A percentile compares a stretch with the other conserved stretches of the same genome.
Evolutionary conservation across 345 rosid species (phyloP).

Genomic region (Citrus sp.): DNA sequence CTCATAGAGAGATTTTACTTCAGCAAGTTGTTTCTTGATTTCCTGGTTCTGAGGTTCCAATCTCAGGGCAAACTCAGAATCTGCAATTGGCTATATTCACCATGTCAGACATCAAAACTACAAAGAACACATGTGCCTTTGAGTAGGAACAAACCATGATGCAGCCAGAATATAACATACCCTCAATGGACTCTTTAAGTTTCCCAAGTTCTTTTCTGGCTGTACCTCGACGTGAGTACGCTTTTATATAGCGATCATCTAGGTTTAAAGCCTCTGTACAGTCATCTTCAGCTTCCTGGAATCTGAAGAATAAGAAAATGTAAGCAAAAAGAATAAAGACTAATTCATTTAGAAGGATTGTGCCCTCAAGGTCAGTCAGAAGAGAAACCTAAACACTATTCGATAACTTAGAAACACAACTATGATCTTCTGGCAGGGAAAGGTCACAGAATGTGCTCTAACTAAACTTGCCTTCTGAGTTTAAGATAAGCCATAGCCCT

Average conservation of each 20-base stretch:
- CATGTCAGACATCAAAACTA: slow-evolving; percentile 17
- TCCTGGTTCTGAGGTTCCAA: slow-evolving; percentile 88
- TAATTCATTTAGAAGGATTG: background rate
- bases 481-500: slow-evolving; percentile 94
- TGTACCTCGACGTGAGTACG: slow-evolving; percentile 88
- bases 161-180: slow-evolving; percentile 26
- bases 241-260: slow-evolving; percentile 87
- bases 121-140: background rate
- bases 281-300: slow-evolving; percentile 80
- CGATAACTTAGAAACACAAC: background rate
- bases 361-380: background rate
- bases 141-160: background rate
- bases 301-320: slow-evolving; percentile 37
- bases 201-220: slow-evolving; percentile 78
- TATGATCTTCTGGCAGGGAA: background rate
- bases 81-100: slow-evolving; percentile 43
- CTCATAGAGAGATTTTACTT: slow-evolving; percentile 63
- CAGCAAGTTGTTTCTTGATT: slow-evolving; percentile 72
- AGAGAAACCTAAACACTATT: background rate
- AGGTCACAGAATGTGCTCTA: background rate
- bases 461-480: slow-evolving; percentile 50
- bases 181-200: slow-evolving; percentile 77
- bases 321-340: background rate
- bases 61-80: slow-evolving; percentile 82
- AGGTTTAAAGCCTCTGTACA: slow-evolving; percentile 90